Base-by-base conservation (phyloP, 495 filamentous ascomycete genomes). In the Penicillium maclennaniae region DNA sequence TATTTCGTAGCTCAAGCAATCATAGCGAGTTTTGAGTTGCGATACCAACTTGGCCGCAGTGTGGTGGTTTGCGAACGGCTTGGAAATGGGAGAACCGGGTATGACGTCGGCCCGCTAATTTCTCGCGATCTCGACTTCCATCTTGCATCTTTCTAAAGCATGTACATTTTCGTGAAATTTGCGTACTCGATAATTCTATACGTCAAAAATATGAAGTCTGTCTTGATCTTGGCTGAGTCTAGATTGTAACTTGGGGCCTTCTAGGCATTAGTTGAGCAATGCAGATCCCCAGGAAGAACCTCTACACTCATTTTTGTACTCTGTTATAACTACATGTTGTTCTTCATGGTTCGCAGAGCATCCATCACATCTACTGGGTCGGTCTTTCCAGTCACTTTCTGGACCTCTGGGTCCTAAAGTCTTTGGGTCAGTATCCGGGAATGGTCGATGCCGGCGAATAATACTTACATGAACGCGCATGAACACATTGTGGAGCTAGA, bases 401-500 rank as follows among this genome's bases (percentile, higher is more conserved):
- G 88, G 52, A 98, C 84, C 55, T 78, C 80, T 7, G 88, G 87
- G 62, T 97, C 92, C 87, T 92, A 27, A 49, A 26, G 37, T 45
- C 1, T 25, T 15, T 34, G 8, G 1, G 36, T 41, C 34, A 57
- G 45, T 19, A 43, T 53, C n/a, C 16, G 31, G 0, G 20, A 20
- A 17, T 7, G 38, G n/a, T 0, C 5, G 3, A 25, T 8, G 21
- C n/a, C 34, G 17, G 16, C 3, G 10, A 12, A 8, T 19, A 14
- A 7, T 23, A 76, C 84, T 78, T 72, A 91, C 90, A 65, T 89
- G 77, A 49, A 93, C 80, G 51, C 84, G 80, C 93, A 98, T 97
- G 61, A 98, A 98, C 3, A 97, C 91, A 66, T 98, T 98, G 67
- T 97, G 92, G 67, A 90, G 70, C 92, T 95, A 62, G 2, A 51